These are phyloP conservation scores for Camelina hispida DNA, from an alignment of 345 rosid genomes.

Conservation along the genomic window DNA sequence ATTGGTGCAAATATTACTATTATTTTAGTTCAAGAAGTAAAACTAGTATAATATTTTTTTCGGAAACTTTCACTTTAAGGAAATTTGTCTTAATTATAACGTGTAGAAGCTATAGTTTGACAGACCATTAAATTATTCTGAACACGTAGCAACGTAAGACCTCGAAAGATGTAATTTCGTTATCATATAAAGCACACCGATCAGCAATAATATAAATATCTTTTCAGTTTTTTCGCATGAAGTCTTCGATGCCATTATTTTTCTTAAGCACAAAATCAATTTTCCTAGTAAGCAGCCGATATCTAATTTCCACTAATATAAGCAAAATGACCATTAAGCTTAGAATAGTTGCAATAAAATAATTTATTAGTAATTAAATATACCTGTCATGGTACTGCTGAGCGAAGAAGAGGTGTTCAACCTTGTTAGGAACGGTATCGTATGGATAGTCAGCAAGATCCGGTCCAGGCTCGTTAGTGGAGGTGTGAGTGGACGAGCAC, in stretches of 20 bases:
- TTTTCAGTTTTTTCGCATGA: background rate
- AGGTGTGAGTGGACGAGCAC: slow-evolving; percentile 96
- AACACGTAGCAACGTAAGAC: slow-evolving; percentile 29
- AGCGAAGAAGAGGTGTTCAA: slow-evolving; percentile 89
- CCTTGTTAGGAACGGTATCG: slow-evolving; percentile 96
- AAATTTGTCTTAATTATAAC: slow-evolving; percentile 15
- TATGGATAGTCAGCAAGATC: slow-evolving; percentile 97
- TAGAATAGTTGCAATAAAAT: background rate
- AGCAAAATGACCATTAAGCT: background rate
- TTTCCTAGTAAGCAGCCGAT: slow-evolving; percentile 6
- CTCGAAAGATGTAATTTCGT: slow-evolving; percentile 14
- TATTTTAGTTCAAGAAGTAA: background rate
- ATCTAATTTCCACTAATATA: background rate
- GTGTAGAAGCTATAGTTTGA: slow-evolving; percentile 29
- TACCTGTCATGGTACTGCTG: slow-evolving; percentile 90
- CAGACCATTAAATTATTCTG: slow-evolving; percentile 19
- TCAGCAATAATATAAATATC: slow-evolving; percentile 4
- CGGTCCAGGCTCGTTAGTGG: slow-evolving; percentile 94
- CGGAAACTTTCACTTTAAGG: background rate
- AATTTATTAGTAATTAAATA: background rate
- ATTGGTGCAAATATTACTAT: background rate
- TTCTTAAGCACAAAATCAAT: background rate
- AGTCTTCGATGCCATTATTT: background rate
- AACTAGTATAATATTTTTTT: background rate
- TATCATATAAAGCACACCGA: slow-evolving; percentile 9